phyloP scores from a whole-genome alignment of 805 yeast species.

The Candida qinlingensis region DNA sequence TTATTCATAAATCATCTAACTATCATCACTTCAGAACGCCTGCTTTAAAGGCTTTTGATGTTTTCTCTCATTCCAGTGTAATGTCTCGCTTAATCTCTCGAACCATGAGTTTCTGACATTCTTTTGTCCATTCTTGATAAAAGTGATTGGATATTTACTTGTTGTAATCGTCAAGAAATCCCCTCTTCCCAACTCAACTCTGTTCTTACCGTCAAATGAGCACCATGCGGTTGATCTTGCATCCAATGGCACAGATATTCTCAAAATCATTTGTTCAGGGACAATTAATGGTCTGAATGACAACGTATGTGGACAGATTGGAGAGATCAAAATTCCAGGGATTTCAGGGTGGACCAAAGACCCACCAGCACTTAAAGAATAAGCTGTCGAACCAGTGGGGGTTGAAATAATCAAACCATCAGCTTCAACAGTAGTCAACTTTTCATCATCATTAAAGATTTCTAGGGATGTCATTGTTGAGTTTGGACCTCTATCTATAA shows the following conservation, averaged over 20 bases:
- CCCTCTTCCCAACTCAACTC: conserved; percentile 27
- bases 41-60: conserved; percentile 24
- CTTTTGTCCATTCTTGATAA: conserved; percentile 14
- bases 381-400: conserved; percentile 64
- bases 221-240: conserved; percentile 32
- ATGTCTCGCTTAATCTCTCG: conserved; percentile 28
- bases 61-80: conserved; percentile 32
- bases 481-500: conserved; percentile 48
- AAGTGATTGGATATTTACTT: conserved; percentile 29
- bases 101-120: conserved; percentile 24
- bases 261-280: conserved; percentile 33
- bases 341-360: conserved; percentile 50
- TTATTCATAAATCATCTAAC: background rate
- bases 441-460: conserved; percentile 41
- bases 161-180: conserved; percentile 31
- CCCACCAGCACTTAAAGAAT: conserved; percentile 50
- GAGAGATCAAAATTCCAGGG: conserved; percentile 50
- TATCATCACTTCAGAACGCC: background rate
- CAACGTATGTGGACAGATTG: conserved; percentile 49
- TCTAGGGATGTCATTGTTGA: conserved; percentile 47
- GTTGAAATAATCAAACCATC: conserved; percentile 63
- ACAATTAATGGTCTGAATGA: conserved; percentile 48
- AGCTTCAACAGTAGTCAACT: conserved; percentile 57
- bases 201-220: conserved; percentile 31
- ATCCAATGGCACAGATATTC: conserved; percentile 30